phyloP scores from a whole-genome alignment of 805 yeast species.

The Sugiyamaella mastotermitis region DNA sequence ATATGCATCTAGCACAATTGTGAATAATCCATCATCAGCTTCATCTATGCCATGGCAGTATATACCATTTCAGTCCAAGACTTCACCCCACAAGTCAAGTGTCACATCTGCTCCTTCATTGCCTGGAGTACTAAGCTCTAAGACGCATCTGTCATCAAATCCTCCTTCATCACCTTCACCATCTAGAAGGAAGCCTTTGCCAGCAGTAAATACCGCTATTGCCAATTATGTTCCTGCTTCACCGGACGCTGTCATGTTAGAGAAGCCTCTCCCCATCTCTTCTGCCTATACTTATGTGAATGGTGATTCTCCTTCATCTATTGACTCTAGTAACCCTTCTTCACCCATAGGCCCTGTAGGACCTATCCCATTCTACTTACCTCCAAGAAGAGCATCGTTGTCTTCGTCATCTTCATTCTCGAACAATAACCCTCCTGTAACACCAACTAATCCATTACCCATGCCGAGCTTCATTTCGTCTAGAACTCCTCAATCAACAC shows the following conservation, averaged over 20 bases:
- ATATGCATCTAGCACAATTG: too few species aligned
- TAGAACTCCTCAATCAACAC: background rate
- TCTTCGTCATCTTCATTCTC: too few species aligned
- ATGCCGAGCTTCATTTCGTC: background rate
- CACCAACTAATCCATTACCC: background rate
- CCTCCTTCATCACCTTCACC: slow-evolving; percentile 10
- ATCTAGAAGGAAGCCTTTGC: slow-evolving; percentile 1
- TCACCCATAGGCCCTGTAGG: slow-evolving; percentile 7
- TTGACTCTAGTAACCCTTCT: slow-evolving; percentile 6
- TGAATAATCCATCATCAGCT: too few species aligned
- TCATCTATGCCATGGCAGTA: slow-evolving; percentile 5
- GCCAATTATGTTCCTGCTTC: background rate
- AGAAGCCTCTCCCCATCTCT: slow-evolving; percentile 9
- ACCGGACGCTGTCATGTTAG: slow-evolving; percentile 1
- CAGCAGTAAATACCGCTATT: background rate
- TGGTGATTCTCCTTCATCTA: too few species aligned
- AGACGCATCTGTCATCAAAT: background rate
- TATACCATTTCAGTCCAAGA: slow-evolving; percentile 3
- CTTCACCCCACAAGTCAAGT: background rate
- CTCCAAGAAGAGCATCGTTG: slow-evolving; percentile 3
- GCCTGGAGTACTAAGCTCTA: too few species aligned
- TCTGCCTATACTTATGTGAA: too few species aligned
- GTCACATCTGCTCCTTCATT: background rate
- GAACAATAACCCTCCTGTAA: too few species aligned
- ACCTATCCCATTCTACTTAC: slow-evolving; percentile 7